phyloP scores from a whole-genome alignment of 2,329 filamentous ascomycete genomes.

The Fusarium robinianum region DNA sequence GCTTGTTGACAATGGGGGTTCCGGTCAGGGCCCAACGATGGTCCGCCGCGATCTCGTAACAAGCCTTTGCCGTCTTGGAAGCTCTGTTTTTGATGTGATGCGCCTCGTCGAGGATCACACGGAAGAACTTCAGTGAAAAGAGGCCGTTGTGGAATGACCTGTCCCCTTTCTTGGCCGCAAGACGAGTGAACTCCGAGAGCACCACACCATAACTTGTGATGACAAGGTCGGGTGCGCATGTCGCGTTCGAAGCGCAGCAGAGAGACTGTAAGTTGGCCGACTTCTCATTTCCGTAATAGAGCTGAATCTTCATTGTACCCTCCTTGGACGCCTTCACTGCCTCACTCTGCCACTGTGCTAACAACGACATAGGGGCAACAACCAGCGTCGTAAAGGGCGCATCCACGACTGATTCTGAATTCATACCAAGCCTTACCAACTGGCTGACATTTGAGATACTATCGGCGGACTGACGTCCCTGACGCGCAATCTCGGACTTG shows the following conservation, averaged over 20 bases:
- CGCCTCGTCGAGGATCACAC: constrained; percentile 92
- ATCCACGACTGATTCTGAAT: constrained; percentile 59
- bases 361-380: constrained; percentile 92
- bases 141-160: constrained; percentile 70
- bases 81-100: constrained; percentile 90
- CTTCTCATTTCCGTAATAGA: constrained; percentile 94
- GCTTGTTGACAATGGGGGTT: constrained; percentile 93
- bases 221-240: constrained; percentile 82
- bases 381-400: constrained; percentile 92
- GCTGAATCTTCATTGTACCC: constrained; percentile 79
- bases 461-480: constrained; percentile 40
- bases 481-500: constrained; percentile 58
- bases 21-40: constrained; percentile 95
- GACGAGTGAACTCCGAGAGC: constrained; percentile 80
- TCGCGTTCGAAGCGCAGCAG: constrained; percentile 74
- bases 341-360: constrained; percentile 98
- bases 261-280: constrained; percentile 74
- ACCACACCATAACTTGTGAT: constrained; percentile 95
- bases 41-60: constrained; percentile 82
- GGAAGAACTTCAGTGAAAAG: constrained; percentile 93
- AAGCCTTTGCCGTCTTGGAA: constrained; percentile 93
- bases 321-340: constrained; percentile 86
- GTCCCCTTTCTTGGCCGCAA: constrained; percentile 69
- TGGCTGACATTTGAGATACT: constrained; percentile 56
- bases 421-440: constrained; percentile 65